Base-by-base conservation (phyloP, 495 filamentous ascomycete genomes). In the Bombardia bombarda region DNA sequence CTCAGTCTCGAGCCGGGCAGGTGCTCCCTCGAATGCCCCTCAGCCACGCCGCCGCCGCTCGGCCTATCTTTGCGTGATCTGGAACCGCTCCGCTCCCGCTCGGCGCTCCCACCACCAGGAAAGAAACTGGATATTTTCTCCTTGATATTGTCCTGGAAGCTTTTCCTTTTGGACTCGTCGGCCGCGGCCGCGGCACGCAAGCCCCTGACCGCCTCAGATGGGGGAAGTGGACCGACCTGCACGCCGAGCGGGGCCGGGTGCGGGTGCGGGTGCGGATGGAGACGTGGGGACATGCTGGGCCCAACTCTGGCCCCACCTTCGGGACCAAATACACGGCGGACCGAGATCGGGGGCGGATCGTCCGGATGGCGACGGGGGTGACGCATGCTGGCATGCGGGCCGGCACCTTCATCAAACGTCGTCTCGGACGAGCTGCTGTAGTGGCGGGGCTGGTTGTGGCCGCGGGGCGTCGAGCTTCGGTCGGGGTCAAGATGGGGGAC, bases 401-500 rank as follows among this genome's bases (percentile, higher is more conserved):
- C 53, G 18, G 49, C 13, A 2, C 41, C 38, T 13, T 36, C 21
- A 12, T 33, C 45, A 4, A 57, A 50, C 5, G 47, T 54, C 7
- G 47, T 54, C 7, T 58, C 56, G 23, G 57, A 57, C 12, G 43
- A 36, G 32, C 48, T 45, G 20, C 35, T 45, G 36, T 54, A 40
- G 36, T 53, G 49, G 2, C 50, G 45, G 39, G 56, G 53, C n/a
- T 59, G 58, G 40, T 56, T 61, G 35, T 52, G 53, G 3, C 56
- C 48, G 19, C 58, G 53, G 17, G 38, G 47, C 18, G 47, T 20
- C 2, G 47, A n/a, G 3, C 25, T 24, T 14, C 43, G 46, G 7
- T 54, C 50, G 13, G 58, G 40, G 14, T 32, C 42, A 8, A 48
- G 26, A 23, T 47, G 56, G 3, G 58, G 46, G 13, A 49, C 23